phyloP scores from a whole-genome alignment of 2,329 filamentous ascomycete species.

The Trichophyton simii region DNA sequence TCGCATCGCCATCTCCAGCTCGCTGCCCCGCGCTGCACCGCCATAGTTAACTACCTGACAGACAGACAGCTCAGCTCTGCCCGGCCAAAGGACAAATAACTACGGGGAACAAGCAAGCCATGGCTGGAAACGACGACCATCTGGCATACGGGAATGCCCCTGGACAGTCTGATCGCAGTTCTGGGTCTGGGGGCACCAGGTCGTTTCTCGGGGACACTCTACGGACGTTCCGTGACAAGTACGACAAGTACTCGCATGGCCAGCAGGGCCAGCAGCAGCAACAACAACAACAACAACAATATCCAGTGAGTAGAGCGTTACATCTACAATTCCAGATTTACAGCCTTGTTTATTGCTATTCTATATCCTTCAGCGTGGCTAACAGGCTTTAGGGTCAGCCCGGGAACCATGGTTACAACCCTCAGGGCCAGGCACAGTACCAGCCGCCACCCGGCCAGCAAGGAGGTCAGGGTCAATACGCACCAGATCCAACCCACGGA shows the following conservation, averaged over 20 bases:
- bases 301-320: slow-evolving; percentile 2
- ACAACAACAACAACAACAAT: slow-evolving; percentile 12
- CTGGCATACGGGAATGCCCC: slow-evolving; percentile 46
- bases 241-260: slow-evolving; percentile 25
- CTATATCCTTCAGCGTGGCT: neutral
- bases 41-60: neutral
- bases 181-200: slow-evolving; percentile 31
- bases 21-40: neutral
- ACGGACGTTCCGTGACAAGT: slow-evolving; percentile 34
- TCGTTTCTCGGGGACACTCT: slow-evolving; percentile 43
- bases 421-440: neutral
- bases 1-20: neutral
- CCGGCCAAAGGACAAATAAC: neutral
- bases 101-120: slow-evolving; percentile 9
- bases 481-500: slow-evolving; percentile 17
- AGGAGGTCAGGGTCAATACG: slow-evolving; percentile 9
- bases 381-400: slow-evolving; percentile 12
- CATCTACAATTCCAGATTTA: neutral
- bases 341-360: too few species aligned
- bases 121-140: slow-evolving; percentile 37
- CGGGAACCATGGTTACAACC: slow-evolving; percentile 10
- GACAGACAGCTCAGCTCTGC: neutral
- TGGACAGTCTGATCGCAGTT: slow-evolving; percentile 23
- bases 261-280: slow-evolving; percentile 10
- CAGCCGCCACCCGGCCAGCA: slow-evolving; percentile 5